Conservation (phyloP, 1,139 yeast species). For the Geotrichum macrosporum region DNA sequence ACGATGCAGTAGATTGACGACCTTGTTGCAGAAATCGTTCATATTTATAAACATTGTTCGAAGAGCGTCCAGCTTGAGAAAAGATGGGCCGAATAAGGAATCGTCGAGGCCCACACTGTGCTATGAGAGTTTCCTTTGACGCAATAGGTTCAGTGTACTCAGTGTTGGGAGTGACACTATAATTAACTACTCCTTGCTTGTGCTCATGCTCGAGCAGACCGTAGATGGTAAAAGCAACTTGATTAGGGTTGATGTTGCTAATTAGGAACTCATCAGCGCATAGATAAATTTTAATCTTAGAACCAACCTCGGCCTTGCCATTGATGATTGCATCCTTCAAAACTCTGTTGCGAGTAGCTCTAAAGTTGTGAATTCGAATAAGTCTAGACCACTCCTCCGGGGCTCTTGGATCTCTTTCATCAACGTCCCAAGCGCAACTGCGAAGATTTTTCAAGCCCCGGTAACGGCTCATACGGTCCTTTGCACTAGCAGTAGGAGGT, state of each 20-base stretch:
- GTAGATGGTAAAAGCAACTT: constrained; percentile 53
- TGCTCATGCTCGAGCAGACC: constrained; percentile 83
- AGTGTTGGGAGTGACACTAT: constrained; percentile 82
- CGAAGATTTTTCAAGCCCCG: constrained; percentile 83
- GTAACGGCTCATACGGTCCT: constrained; percentile 67
- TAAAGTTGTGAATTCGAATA: constrained; percentile 69
- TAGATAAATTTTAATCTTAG: constrained; percentile 55
- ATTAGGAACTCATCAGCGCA: constrained; percentile 54
- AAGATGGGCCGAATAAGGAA: constrained; percentile 79
- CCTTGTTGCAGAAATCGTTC: constrained; percentile 83
- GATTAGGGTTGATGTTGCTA: constrained; percentile 24
- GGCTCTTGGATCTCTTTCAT: constrained; percentile 69
- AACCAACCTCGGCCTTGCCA: constrained; percentile 62
- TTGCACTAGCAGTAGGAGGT: constrained; percentile 68
- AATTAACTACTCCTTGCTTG: constrained; percentile 75
- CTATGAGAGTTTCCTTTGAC: constrained; percentile 70
- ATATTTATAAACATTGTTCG: constrained; percentile 82
- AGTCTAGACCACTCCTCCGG: constrained; percentile 79
- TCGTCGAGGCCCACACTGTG: constrained; percentile 92
- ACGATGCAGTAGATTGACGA: constrained; percentile 70
- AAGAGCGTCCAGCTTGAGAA: constrained; percentile 66
- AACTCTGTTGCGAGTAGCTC: constrained; percentile 68
- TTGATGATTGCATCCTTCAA: constrained; percentile 54
- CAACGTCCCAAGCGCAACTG: constrained; percentile 80
- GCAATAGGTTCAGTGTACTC: constrained; percentile 74